Evolutionary conservation across 805 yeast genomes (phyloP), one percentile per base, ranked within the genome.

Genomic region (Helenozyma rhizophorensis): DNA sequence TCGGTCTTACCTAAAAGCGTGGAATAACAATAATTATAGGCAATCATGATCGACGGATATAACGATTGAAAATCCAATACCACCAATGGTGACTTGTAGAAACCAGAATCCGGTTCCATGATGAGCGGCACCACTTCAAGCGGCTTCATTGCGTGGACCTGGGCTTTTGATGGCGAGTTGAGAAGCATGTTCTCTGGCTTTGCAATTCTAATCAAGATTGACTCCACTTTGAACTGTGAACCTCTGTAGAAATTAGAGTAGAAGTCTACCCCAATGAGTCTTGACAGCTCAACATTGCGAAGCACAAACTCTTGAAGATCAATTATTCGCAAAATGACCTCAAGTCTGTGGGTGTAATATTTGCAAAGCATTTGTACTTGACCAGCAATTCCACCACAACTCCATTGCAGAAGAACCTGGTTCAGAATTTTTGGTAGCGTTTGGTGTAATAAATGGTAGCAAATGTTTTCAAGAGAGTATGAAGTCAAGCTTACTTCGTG

Each of bases 41-140:
- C 98, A 95, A 94, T 93, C 95, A 93, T 89, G 51, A 93, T 93
- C 38, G 96, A 89, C 0, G 98, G 98, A 52, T 93, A 93, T 30
- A 93, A 68, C 0, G 97, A 87, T 48, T 90, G 96, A 50, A 93
- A 93, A 54, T 93, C 98, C 14, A 93, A 60, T 0, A 93, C 97
- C 12, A 89, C 74, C 18, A 93, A 64, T 0, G 98, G 98, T 36
- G 90, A 82, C 35, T 85, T 87, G 54, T 88, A 93, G 44, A 80
- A 84, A 13, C 76, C 78, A 4, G 95, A 77, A 15, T 75, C 74
- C 0, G 98, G 98, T 50, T 93, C 98, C 89, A 93, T 78, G 2
- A 93, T 86, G 32, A 93, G 64, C 0, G 97, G 96, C 4, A 93
- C 76, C 40, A 88, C 81, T 48, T 88, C 96, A 23, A 93, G 60